Base-by-base conservation (phyloP, 208 protist genomes). In the Tritrichomonas musculus region DNA sequence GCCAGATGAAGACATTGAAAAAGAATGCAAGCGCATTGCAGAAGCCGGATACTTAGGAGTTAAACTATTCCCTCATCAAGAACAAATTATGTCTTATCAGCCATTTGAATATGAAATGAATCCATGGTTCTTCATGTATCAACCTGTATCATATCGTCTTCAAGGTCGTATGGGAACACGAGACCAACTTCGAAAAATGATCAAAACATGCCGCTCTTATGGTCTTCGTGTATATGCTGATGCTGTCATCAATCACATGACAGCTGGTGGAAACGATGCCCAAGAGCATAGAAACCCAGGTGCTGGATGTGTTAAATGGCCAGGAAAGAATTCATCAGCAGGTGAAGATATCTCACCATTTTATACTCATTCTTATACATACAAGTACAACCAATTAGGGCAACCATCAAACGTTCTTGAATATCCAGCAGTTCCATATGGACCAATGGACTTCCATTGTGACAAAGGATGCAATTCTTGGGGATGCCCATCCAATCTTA, bases 161-260 rank as follows among this genome's bases (percentile, higher is more conserved):
- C 33, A 96, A 33, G 95, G 95, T 13, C 44, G 96, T 50, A 94
- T 95, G 84, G 96, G 96, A 9, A 64, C 57, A 64, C 57, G 57
- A 9, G 57, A 64, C 57, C 57, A 64, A 22, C 57, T 64, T 64
- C 57, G 57, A 9, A 64, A 64, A 22, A 64, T 64, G 57, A 64
- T 64, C 57, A n/a, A n/a, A n/a, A n/a, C n/a, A n/a, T n/a, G n/a
- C n/a, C n/a, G n/a, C n/a, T n/a, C n/a, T n/a, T n/a, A n/a, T n/a
- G n/a, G n/a, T n/a, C n/a, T n/a, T n/a, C n/a, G n/a, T n/a, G n/a
- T n/a, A n/a, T n/a, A n/a, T n/a, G n/a, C n/a, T n/a, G n/a, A n/a
- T n/a, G n/a, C n/a, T n/a, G n/a, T n/a, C n/a, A n/a, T n/a, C n/a
- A 97, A 97, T 75, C 96, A 97, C 92, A 96, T 97, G 95, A 65